Percentiles rank a stretch among this genome's conserved stretches.
Evolutionary conservation across 495 filamentous ascomycete species (phyloP).

Genomic region (Daldinia concentrica): DNA sequence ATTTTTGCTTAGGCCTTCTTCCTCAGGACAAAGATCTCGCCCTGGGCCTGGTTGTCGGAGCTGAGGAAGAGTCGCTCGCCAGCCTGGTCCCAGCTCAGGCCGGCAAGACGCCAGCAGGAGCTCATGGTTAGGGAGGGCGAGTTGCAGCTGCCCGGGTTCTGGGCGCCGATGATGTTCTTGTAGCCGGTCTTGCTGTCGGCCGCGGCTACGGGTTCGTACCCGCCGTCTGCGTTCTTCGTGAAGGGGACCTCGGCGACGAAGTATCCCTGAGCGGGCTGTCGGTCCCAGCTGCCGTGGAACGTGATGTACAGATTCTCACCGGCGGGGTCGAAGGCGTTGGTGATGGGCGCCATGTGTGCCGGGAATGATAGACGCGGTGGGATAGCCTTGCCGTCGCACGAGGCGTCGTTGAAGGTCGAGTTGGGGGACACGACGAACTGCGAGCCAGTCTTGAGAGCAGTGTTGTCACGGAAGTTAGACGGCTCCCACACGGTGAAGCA

Average conservation of each 20-base stretch:
- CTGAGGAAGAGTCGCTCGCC: constrained; percentile 46
- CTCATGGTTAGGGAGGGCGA: constrained; percentile 43
- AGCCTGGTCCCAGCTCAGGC: constrained; percentile 47
- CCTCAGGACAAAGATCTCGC: constrained; percentile 54
- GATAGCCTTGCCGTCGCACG: constrained; percentile 53
- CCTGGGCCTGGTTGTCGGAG: constrained; percentile 53
- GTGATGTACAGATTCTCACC: constrained; percentile 62
- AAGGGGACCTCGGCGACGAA: constrained; percentile 60
- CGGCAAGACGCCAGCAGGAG: constrained; percentile 47
- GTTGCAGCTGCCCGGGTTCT: constrained; percentile 43
- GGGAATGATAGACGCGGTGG: constrained; percentile 63
- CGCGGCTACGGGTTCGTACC: constrained; percentile 48
- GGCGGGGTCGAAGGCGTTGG: constrained; percentile 55
- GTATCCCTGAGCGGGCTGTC: constrained; percentile 62
- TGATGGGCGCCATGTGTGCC: constrained; percentile 66
- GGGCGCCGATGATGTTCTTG: constrained; percentile 47
- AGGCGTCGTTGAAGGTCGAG: constrained; percentile 56
- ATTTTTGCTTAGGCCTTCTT: constrained; percentile 30
- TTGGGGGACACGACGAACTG: constrained; percentile 62
- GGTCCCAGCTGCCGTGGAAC: constrained; percentile 69
- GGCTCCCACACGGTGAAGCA: constrained; percentile 72
- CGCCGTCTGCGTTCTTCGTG: constrained; percentile 48
- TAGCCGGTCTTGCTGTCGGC: constrained; percentile 47
- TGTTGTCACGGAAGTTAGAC: constrained; percentile 55
- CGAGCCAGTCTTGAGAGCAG: constrained; percentile 55